These are phyloP conservation scores for Chaetomium fimeti DNA, from an alignment of 495 filamentous ascomycete species.

Conservation along the genomic window DNA sequence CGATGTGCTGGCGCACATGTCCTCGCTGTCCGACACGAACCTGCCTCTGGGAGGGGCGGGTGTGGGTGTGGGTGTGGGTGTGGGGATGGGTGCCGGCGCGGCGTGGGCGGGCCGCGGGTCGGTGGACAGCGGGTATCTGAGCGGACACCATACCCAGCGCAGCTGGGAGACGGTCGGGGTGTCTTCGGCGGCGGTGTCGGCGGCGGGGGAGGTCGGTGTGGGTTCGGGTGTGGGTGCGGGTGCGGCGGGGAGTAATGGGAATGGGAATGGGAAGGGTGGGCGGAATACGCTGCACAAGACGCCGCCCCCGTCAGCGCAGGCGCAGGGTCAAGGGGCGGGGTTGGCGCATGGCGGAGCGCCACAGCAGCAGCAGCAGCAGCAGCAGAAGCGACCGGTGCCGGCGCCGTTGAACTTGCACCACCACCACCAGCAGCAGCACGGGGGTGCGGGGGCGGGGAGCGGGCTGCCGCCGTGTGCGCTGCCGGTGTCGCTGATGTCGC, in stretches of 20 bases:
- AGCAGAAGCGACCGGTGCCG: slow-evolving; percentile 2
- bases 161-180: slow-evolving; percentile 3
- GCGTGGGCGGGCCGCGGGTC: slow-evolving; percentile 13
- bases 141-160: slow-evolving; percentile 17
- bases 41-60: not conserved
- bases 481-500: slow-evolving; percentile 24
- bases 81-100: not conserved
- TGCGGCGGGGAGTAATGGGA: not conserved
- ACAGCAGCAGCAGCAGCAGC: not conserved
- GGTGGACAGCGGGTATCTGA: slow-evolving; percentile 29
- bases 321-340: not conserved
- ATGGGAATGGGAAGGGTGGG: not conserved
- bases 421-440: too few species aligned
- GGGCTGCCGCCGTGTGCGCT: slow-evolving; percentile 22
- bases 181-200: too few species aligned
- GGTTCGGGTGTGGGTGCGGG: not conserved
- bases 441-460: too few species aligned
- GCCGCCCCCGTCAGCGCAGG: not conserved
- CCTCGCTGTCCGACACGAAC: slow-evolving; percentile 11
- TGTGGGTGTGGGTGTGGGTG: too few species aligned
- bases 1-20: slow-evolving; percentile 16
- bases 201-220: not conserved
- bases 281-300: slow-evolving; percentile 15
- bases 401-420: slow-evolving; percentile 17
- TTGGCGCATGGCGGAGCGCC: not conserved